These are phyloP conservation scores for Thalassiosira mediterranea DNA, from an alignment of 352 stramenopile genomes.

Conservation along the genomic window DNA sequence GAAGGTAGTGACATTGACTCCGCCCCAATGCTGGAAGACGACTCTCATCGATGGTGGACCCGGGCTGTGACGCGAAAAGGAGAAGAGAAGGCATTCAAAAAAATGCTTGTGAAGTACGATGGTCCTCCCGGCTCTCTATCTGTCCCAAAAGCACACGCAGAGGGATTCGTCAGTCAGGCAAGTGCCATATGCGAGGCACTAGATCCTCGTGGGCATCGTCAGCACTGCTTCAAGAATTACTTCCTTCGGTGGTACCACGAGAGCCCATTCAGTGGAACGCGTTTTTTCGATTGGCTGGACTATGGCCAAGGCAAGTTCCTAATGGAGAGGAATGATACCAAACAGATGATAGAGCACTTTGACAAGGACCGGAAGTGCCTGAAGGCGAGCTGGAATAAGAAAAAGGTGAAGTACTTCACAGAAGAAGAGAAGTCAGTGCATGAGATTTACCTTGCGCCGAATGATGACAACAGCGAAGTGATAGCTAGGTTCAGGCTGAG, in stretches of 20 bases:
- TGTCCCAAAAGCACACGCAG: background rate
- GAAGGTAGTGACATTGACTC: slow-evolving; percentile 10
- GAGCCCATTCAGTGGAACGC: slow-evolving; percentile 11
- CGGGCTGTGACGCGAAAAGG: background rate
- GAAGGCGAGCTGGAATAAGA: slow-evolving; percentile 13
- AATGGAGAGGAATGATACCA: slow-evolving; percentile 13
- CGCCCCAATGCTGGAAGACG: background rate
- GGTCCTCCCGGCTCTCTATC: slow-evolving; percentile 2
- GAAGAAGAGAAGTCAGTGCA: slow-evolving; percentile 1
- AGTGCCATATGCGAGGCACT: background rate
- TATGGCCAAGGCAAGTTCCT: slow-evolving; percentile 10
- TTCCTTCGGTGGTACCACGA: background rate
- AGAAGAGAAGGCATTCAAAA: background rate
- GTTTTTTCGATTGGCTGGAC: slow-evolving; percentile 29
- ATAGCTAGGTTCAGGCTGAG: slow-evolving; percentile 9
- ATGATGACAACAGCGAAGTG: slow-evolving; percentile 1
- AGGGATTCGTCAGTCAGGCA: background rate
- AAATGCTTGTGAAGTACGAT: background rate
- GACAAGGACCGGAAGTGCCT: slow-evolving; percentile 6
- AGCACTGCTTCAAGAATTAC: slow-evolving; percentile 14
- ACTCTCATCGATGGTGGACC: slow-evolving; percentile 6
- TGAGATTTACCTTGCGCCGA: slow-evolving; percentile 21
- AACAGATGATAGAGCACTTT: background rate
- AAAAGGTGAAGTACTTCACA: slow-evolving; percentile 21
- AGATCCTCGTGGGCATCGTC: slow-evolving; percentile 8